Percentiles rank a stretch among this genome's conserved stretches.
phyloP scores from a whole-genome alignment of 1,284 basidiomycete genomes.

The Wallemia mellicola region DNA sequence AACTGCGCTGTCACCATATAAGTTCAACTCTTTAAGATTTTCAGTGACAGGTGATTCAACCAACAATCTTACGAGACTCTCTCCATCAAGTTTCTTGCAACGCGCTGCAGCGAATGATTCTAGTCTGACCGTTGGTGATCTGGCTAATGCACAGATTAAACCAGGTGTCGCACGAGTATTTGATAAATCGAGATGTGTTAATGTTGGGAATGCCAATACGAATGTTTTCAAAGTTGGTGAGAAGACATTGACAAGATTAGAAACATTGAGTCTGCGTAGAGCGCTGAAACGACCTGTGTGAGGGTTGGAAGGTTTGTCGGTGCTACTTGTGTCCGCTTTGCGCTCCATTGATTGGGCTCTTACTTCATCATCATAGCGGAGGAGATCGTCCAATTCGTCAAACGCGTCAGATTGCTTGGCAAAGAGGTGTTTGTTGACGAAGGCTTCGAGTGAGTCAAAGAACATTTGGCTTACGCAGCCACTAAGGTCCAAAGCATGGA shows the following conservation, averaged over 20 bases:
- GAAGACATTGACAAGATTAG: slow-evolving; percentile 46
- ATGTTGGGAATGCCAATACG: slow-evolving; percentile 49
- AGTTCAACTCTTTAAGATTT: slow-evolving; percentile 42
- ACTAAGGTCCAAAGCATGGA: slow-evolving; percentile 73
- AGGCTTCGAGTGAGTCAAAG: slow-evolving; percentile 47
- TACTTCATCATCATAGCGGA: slow-evolving; percentile 6
- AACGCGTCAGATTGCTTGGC: slow-evolving; percentile 5
- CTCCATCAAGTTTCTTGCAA: slow-evolving; percentile 52
- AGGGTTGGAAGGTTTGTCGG: not conserved
- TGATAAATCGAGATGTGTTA: slow-evolving; percentile 72
- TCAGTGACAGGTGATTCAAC: slow-evolving; percentile 29
- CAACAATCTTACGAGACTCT: slow-evolving; percentile 46
- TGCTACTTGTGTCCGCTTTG: not conserved
- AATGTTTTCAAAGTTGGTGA: slow-evolving; percentile 44
- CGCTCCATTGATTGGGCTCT: not conserved
- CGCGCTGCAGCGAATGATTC: slow-evolving; percentile 59
- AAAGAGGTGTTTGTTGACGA: slow-evolving; percentile 37
- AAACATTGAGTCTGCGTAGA: slow-evolving; percentile 51
- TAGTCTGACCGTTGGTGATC: slow-evolving; percentile 32
- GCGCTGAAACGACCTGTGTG: slow-evolving; percentile 27
- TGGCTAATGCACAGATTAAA: slow-evolving; percentile 35
- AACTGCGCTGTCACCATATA: slow-evolving; percentile 69
- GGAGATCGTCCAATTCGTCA: slow-evolving; percentile 8
- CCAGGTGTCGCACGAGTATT: slow-evolving; percentile 52
- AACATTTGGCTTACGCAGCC: slow-evolving; percentile 78